phyloP scores from a whole-genome alignment of 495 filamentous ascomycete species.

The Penicillium coprophilum region DNA sequence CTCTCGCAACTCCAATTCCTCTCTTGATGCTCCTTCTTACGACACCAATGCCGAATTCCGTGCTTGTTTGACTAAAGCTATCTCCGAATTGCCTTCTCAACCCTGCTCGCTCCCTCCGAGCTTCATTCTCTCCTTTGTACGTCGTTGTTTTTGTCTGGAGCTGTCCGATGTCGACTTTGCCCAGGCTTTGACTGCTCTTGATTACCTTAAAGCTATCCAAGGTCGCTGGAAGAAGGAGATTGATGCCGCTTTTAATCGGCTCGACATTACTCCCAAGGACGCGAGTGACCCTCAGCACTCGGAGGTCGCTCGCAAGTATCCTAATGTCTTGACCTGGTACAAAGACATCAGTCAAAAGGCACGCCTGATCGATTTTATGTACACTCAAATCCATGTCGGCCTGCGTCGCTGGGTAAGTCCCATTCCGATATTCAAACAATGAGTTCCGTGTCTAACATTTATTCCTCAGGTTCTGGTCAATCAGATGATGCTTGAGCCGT shows the following conservation, averaged over 20 bases:
- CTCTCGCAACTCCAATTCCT: slow-evolving; percentile 35
- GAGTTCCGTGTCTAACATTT: slow-evolving; percentile 19
- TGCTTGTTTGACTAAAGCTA: slow-evolving; percentile 60
- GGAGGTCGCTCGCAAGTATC: slow-evolving; percentile 45
- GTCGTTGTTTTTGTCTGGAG: slow-evolving; percentile 58
- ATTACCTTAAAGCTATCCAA: slow-evolving; percentile 71
- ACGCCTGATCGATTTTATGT: slow-evolving; percentile 58
- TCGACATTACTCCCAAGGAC: slow-evolving; percentile 45
- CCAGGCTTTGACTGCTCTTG: slow-evolving; percentile 67
- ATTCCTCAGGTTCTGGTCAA: slow-evolving; percentile 62
- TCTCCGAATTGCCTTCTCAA: slow-evolving; percentile 61
- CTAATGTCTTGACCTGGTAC: slow-evolving; percentile 57
- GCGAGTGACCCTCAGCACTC: slow-evolving; percentile 32
- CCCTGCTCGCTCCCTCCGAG: slow-evolving; percentile 64
- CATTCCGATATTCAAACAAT: not conserved
- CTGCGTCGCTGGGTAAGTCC: slow-evolving; percentile 67
- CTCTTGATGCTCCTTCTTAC: slow-evolving; percentile 38
- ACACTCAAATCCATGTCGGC: slow-evolving; percentile 65
- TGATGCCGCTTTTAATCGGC: slow-evolving; percentile 41
- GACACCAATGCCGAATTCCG: slow-evolving; percentile 60
- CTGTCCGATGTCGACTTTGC: slow-evolving; percentile 66
- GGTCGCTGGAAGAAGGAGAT: slow-evolving; percentile 62
- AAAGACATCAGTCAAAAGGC: slow-evolving; percentile 52
- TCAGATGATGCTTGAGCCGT: slow-evolving; percentile 63
- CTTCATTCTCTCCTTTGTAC: slow-evolving; percentile 66